Base-by-base conservation (phyloP, 495 filamentous ascomycete species). In the Aspergillus nanangensis region DNA sequence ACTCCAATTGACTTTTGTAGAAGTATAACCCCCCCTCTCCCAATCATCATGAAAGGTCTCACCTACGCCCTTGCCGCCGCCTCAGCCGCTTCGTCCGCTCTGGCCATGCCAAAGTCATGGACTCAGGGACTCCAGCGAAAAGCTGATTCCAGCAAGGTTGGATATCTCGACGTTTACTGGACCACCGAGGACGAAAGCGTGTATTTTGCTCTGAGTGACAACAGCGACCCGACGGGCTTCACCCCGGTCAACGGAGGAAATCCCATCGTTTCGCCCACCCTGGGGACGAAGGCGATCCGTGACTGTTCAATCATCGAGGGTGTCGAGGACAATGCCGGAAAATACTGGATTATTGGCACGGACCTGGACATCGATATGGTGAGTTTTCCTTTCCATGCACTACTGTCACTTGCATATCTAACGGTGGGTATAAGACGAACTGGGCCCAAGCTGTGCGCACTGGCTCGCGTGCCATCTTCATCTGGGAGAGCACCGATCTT, bases 401-500 rank as follows among this genome's bases (percentile, higher is more conserved):
- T 5, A 5, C n/a, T 13, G 14, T 37, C 17, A 21, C 7, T 15
- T 4, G 0, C 13, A 35, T 5, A 5, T 10, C 17, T 22, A 21
- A 35, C 41, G 3, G 18, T 22, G 9, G 14, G 20, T 8, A 36
- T 14, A 14, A 54, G 51, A 54, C 46, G 10, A 54, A 31, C 46
- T 54, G 51, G 51, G 25, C 20, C 18, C 38, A 34, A 31, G 41
- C 51, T 1, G 36, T 41, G 8, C 46, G 51, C 8, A 54, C 38
- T 5, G 51, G 51, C 3, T 54, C 51, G 2, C 41, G 42, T 3
- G 51, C 24, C 1, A 49, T 54, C 13, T 47, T 50, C 21, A 38
- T 54, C 31, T 54, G 51, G 51, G 51, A 54, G 25, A 54, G 51
- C 25, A 47, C 31, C 1, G 51, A 54, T 15, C 18, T 54, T n/a